These are phyloP conservation scores for Ophiostoma perfectum DNA, from an alignment of 2,329 filamentous ascomycete species.

Conservation along the genomic window DNA sequence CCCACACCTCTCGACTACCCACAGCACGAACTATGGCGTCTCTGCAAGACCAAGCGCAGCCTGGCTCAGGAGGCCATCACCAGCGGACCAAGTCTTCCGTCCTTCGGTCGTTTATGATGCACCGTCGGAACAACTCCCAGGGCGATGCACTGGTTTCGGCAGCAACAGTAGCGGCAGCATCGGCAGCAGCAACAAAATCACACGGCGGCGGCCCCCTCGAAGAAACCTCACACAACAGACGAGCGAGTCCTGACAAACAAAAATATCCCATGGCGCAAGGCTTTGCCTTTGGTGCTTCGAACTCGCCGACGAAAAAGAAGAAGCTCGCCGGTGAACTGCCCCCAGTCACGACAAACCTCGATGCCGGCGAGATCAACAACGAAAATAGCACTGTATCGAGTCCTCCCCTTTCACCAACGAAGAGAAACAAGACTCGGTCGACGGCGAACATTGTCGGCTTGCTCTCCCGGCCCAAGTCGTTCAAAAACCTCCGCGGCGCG, in stretches of 20 bases:
- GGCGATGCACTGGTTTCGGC: slow-evolving; percentile 35
- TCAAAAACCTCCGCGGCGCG: slow-evolving; percentile 57
- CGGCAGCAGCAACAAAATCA: neutral
- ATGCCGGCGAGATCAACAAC: neutral
- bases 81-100: slow-evolving; percentile 47
- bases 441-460: slow-evolving; percentile 74
- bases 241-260: slow-evolving; percentile 29
- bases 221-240: slow-evolving; percentile 53
- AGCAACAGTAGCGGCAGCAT: slow-evolving; percentile 21
- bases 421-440: slow-evolving; percentile 75
- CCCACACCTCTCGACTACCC: neutral
- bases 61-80: slow-evolving; percentile 28
- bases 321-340: slow-evolving; percentile 8
- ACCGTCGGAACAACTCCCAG: slow-evolving; percentile 44
- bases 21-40: slow-evolving; percentile 23
- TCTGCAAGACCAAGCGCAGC: slow-evolving; percentile 12
- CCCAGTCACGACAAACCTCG: neutral
- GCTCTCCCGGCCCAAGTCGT: slow-evolving; percentile 67
- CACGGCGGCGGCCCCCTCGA: slow-evolving; percentile 35
- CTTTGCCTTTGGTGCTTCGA: neutral
- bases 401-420: slow-evolving; percentile 43
- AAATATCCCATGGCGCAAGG: slow-evolving; percentile 8
- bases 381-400: neutral
- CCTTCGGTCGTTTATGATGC: slow-evolving; percentile 46
- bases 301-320: slow-evolving; percentile 21